phyloP scores from a whole-genome alignment of 2,329 filamentous ascomycete species.

The Cercospora sp. region DNA sequence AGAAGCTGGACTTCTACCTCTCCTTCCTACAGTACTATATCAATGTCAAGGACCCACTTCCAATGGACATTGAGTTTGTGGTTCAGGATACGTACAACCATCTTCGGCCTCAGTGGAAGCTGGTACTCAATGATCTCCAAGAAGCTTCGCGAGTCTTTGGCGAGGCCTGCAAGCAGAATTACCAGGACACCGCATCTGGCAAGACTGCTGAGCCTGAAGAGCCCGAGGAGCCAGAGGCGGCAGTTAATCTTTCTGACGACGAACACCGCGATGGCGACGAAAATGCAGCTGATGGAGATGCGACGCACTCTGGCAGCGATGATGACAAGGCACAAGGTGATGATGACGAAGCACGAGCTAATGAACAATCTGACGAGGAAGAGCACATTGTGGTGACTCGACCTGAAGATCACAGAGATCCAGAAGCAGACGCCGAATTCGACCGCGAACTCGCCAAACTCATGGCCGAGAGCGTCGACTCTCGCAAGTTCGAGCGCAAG shows the following conservation, averaged over 20 bases:
- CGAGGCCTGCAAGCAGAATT: constrained; percentile 85
- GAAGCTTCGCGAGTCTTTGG: constrained; percentile 84
- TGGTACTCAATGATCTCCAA: constrained; percentile 69
- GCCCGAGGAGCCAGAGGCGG: constrained; percentile 42
- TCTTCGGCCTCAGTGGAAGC: constrained; percentile 88
- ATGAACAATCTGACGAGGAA: constrained; percentile 63
- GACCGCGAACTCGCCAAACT: constrained; percentile 97
- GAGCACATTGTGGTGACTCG: constrained; percentile 90
- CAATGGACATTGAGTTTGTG: constrained; percentile 97
- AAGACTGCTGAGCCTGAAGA: constrained; percentile 72
- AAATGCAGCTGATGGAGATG: constrained; percentile 60
- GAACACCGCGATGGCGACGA: constrained; percentile 64
- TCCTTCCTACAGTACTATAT: constrained; percentile 98
- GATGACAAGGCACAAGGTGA: constrained; percentile 51
- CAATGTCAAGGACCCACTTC: constrained; percentile 80
- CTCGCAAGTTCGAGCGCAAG: constrained; percentile 93
- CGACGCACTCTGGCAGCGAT: constrained; percentile 54
- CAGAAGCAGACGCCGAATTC: constrained; percentile 94
- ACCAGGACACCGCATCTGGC: constrained; percentile 74
- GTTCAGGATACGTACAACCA: constrained; percentile 87
- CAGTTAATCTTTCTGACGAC: constrained; percentile 67
- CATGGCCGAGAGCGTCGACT: constrained; percentile 96
- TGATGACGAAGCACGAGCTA: constrained; percentile 55
- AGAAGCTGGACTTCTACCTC: constrained; percentile 97
- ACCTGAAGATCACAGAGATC: constrained; percentile 85